A percentile compares a stretch with the other conserved stretches of the same genome.
phyloP scores from a whole-genome alignment of 768 basidiomycete genomes.

The Trametes cingulata region DNA sequence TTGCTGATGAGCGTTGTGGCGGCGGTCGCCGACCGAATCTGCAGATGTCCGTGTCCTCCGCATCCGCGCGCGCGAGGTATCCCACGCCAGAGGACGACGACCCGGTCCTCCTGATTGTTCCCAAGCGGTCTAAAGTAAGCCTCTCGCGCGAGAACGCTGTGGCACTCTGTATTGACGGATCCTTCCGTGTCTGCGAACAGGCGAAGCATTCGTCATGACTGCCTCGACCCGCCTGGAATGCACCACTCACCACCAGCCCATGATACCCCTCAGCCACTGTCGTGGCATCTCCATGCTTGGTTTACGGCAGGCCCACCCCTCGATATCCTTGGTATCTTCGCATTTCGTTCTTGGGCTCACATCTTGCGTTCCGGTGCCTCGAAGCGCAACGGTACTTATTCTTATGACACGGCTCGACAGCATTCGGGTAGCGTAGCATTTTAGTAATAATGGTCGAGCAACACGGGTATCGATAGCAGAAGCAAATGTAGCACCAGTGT shows the following conservation, averaged over 20 bases:
- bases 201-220: conserved; percentile 15
- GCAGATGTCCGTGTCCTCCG: not conserved
- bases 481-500: conserved; percentile 23
- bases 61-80: conserved; percentile 4
- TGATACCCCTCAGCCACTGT: conserved; percentile 6
- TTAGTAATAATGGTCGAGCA: conserved; percentile 14
- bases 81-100: conserved; percentile 28
- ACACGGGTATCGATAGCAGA: conserved; percentile 24
- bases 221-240: not conserved
- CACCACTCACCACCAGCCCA: conserved; percentile 9
- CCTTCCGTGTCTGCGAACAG: conserved; percentile 1
- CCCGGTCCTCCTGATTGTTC: conserved; percentile 26
- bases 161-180: conserved; percentile 1
- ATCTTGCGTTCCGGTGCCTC: not conserved
- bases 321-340: not conserved
- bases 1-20: not conserved
- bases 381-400: conserved; percentile 6
- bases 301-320: not conserved
- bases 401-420: conserved; percentile 8
- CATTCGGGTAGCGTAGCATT: conserved; percentile 15
- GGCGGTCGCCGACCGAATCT: conserved; percentile 4
- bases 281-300: not conserved
- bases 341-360: not conserved
- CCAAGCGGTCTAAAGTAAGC: conserved; percentile 26
- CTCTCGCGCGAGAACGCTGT: not conserved